These are phyloP conservation scores for Pythium brachiatum DNA, from an alignment of 352 stramenopile genomes.

Conservation along the genomic window DNA sequence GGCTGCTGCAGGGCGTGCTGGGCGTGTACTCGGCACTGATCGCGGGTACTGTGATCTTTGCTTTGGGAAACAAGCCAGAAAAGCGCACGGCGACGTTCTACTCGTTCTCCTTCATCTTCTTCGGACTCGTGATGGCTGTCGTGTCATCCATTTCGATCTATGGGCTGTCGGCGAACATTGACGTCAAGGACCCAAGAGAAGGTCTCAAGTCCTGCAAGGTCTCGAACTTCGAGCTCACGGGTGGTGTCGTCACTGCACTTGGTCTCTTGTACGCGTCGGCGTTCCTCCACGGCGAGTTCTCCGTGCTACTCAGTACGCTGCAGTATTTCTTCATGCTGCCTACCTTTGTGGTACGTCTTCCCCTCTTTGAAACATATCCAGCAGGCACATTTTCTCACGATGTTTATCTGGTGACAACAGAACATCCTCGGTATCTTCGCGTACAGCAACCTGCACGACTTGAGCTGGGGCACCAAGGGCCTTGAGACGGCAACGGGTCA, in stretches of 20 bases:
- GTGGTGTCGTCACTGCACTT: conserved; percentile 23
- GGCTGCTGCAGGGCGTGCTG: conserved; percentile 32
- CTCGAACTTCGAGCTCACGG: conserved; percentile 31
- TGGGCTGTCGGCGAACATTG: conserved; percentile 26
- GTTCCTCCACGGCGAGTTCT: conserved; percentile 42
- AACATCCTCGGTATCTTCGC: conserved; percentile 42
- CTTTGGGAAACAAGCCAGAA: conserved; percentile 43
- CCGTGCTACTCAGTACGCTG: conserved; percentile 31
- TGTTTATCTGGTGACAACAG: conserved; percentile 1
- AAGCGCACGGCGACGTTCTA: conserved; percentile 48
- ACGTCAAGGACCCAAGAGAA: conserved; percentile 31
- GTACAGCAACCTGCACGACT: conserved; percentile 40
- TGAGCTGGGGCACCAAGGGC: conserved; percentile 38
- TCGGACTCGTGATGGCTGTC: conserved; percentile 45
- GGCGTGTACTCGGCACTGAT: conserved; percentile 40
- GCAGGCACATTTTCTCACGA: not conserved
- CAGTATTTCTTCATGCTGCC: conserved; percentile 50
- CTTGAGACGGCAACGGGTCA: conserved; percentile 29
- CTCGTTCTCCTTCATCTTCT: conserved; percentile 41
- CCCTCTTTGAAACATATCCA: no score
- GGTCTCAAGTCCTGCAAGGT: conserved; percentile 31
- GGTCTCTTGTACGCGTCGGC: conserved; percentile 30
- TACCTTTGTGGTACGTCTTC: conserved; percentile 36
- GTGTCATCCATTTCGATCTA: conserved; percentile 49
- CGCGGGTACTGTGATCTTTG: conserved; percentile 41